phyloP scores from a whole-genome alignment of 2,329 filamentous ascomycete species.

The Thelonectria olida region DNA sequence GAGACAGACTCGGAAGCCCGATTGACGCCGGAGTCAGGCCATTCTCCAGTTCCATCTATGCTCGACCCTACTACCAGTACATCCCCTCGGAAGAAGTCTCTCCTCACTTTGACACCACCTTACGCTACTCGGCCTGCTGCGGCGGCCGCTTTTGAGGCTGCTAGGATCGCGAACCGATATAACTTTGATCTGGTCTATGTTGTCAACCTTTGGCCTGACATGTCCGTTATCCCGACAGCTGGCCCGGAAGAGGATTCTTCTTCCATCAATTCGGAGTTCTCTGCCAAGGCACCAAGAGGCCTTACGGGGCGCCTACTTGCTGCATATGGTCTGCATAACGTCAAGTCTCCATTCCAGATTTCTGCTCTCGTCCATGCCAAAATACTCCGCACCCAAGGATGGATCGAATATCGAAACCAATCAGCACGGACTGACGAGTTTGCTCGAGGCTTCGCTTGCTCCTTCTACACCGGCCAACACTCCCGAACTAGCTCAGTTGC shows the following conservation, averaged over 20 bases:
- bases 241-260: constrained; percentile 16
- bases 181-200: constrained; percentile 68
- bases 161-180: constrained; percentile 64
- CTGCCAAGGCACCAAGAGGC: constrained; percentile 22
- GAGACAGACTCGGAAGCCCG: constrained; percentile 48
- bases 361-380: constrained; percentile 59
- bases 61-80: constrained; percentile 33
- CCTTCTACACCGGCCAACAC: constrained; percentile 59
- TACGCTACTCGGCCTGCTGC: constrained; percentile 54
- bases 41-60: constrained; percentile 28
- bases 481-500: constrained; percentile 38
- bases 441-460: constrained; percentile 61
- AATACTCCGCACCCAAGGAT: constrained; percentile 58
- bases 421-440: constrained; percentile 55
- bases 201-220: constrained; percentile 64
- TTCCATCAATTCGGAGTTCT: constrained; percentile 18
- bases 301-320: constrained; percentile 63
- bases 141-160: constrained; percentile 62
- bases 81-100: constrained; percentile 40
- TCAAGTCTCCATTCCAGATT: constrained; percentile 62
- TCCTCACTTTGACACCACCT: constrained; percentile 57
- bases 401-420: constrained; percentile 62
- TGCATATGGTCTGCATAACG: constrained; percentile 61
- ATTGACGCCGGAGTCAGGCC: constrained; percentile 12
- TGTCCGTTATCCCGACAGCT: constrained; percentile 22